Evolutionary conservation across 2,329 filamentous ascomycete genomes (phyloP).

Genomic region (Hypoxylon sp.): DNA sequence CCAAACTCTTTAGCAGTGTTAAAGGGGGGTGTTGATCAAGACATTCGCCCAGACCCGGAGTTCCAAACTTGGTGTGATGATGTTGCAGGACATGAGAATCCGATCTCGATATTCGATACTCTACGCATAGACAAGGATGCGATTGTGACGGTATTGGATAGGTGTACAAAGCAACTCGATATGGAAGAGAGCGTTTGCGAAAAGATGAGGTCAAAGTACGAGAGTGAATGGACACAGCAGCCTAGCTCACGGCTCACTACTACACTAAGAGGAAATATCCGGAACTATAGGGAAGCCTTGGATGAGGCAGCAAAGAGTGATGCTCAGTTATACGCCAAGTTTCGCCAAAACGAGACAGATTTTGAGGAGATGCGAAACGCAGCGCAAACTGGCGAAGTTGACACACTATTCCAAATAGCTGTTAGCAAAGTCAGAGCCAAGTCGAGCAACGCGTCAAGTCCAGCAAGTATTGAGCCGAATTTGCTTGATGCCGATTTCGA

Average conservation of each 20-base stretch:
- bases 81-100: conserved; percentile 86
- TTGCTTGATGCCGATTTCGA: conserved; percentile 93
- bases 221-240: conserved; percentile 95
- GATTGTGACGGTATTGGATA: conserved; percentile 80
- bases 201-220: conserved; percentile 99
- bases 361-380: conserved; percentile 97
- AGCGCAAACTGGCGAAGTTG: conserved; percentile 87
- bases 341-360: conserved; percentile 87
- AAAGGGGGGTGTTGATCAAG: conserved; percentile 93
- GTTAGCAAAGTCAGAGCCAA: conserved; percentile 83
- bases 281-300: conserved; percentile 88
- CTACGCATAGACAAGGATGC: conserved; percentile 83
- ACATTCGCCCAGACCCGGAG: conserved; percentile 88
- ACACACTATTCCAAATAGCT: conserved; percentile 89
- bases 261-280: conserved; percentile 87
- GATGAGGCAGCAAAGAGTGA: conserved; percentile 93
- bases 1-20: conserved; percentile 91
- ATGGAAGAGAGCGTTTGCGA: conserved; percentile 99
- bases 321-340: conserved; percentile 83
- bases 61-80: conserved; percentile 96
- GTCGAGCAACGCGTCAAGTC: conserved; percentile 72
- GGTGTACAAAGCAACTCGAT: conserved; percentile 88
- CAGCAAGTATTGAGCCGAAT: conserved; percentile 77
- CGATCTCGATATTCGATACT: conserved; percentile 82
- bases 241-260: conserved; percentile 91